phyloP scores from a whole-genome alignment of 345 rosid species.

The Eucalyptus caleyi region DNA sequence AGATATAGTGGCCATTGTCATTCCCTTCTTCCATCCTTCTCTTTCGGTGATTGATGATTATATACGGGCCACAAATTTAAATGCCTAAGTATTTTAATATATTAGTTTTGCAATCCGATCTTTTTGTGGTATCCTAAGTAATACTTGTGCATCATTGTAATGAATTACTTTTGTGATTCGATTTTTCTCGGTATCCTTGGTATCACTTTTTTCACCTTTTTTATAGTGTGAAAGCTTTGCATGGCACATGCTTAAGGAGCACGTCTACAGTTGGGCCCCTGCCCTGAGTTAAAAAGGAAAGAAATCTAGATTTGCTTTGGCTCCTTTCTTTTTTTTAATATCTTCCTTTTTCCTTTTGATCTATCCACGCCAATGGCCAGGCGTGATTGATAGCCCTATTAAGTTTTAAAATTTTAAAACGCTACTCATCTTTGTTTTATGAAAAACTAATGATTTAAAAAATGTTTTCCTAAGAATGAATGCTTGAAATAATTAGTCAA shows the following conservation, averaged over 20 bases:
- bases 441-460: too few relatives aligned
- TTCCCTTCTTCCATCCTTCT: background rate
- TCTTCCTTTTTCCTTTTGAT: background rate
- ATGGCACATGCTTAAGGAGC: background rate
- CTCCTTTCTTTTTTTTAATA: background rate
- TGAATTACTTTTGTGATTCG: background rate
- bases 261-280: background rate
- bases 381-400: background rate
- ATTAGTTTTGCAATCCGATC: background rate
- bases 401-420: background rate
- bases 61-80: background rate
- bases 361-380: background rate
- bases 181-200: background rate
- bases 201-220: background rate
- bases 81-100: background rate
- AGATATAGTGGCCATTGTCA: background rate
- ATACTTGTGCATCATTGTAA: background rate
- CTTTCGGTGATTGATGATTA: background rate
- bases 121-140: background rate
- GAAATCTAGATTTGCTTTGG: background rate
- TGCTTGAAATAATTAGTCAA: too few relatives aligned
- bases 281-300: background rate
- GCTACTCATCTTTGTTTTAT: too few relatives aligned
- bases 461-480: too few relatives aligned
- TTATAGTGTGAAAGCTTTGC: background rate